Conservation (phyloP, 805 yeast genomes). For the Saturnispora saitoi region DNA sequence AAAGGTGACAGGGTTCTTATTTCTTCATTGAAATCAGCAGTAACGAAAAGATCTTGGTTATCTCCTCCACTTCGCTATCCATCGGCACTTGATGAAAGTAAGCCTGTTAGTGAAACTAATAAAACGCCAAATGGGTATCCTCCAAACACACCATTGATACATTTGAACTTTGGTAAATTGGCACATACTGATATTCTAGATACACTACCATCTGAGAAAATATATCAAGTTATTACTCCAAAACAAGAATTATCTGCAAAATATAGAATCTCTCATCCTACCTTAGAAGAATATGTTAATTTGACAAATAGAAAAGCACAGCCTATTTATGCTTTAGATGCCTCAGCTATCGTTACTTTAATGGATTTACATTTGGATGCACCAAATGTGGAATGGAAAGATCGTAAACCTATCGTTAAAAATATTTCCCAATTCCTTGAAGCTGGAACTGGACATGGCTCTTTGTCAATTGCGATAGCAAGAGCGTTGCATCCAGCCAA, state of each 20-base stretch:
- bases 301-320: conserved; percentile 37
- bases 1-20: conserved; percentile 28
- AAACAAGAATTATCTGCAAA: conserved; percentile 15
- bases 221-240: conserved; percentile 17
- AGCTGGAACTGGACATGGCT: conserved; percentile 52
- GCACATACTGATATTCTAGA: conserved; percentile 34
- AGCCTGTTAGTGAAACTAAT: conserved; percentile 1
- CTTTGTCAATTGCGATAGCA: conserved; percentile 37
- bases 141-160: conserved; percentile 13
- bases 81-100: conserved; percentile 1
- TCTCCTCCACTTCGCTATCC: conserved; percentile 23
- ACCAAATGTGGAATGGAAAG: conserved; percentile 21
- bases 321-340: conserved; percentile 44
- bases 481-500: conserved; percentile 38
- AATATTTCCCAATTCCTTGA: conserved; percentile 32
- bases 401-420: conserved; percentile 4
- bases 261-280: conserved; percentile 32
- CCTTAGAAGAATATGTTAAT: conserved; percentile 40
- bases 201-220: conserved; percentile 27
- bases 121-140: conserved; percentile 8
- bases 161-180: conserved; percentile 24
- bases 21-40: conserved; percentile 22
- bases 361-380: conserved; percentile 40
- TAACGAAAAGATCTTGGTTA: conserved; percentile 21
- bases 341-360: conserved; percentile 36